A percentile compares a stretch with the other conserved stretches of the same genome.
Evolutionary conservation across 768 basidiomycete species (phyloP).

Genomic region (Tremella mesenterica): DNA sequence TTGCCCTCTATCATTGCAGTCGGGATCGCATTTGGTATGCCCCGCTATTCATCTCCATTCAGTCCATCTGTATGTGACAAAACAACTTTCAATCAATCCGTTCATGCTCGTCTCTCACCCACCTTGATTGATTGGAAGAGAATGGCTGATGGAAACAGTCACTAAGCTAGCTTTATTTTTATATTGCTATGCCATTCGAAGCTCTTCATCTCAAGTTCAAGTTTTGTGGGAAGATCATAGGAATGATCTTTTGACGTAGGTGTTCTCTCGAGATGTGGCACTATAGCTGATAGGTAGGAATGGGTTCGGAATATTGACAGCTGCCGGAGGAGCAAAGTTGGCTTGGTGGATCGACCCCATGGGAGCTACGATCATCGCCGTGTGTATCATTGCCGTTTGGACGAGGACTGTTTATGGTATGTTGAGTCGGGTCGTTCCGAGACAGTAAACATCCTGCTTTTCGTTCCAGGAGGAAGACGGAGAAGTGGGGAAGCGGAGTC

Average conservation of each 20-base stretch:
- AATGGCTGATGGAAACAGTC: too few species aligned
- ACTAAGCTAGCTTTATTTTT: constrained; percentile 80
- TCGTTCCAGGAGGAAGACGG: too few species aligned
- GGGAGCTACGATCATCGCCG: constrained; percentile 44
- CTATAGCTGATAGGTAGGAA: constrained; percentile 15
- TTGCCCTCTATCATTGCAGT: constrained; percentile 77
- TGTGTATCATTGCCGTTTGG: constrained; percentile 66
- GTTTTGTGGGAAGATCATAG: constrained; percentile 97
- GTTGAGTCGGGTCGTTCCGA: not conserved
- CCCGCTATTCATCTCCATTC: too few species aligned
- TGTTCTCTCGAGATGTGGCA: constrained; percentile 47
- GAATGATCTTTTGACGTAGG: constrained; percentile 78
- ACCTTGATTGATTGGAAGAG: too few species aligned
- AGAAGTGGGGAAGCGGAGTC: too few species aligned
- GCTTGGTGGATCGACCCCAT: constrained; percentile 45
- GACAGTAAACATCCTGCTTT: too few species aligned
- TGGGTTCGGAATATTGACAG: constrained; percentile 45
- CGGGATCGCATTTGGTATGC: constrained; percentile 64
- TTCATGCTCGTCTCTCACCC: too few species aligned
- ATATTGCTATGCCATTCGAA: constrained; percentile 71
- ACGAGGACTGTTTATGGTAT: constrained; percentile 57
- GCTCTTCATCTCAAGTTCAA: constrained; percentile 78
- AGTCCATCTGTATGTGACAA: too few species aligned
- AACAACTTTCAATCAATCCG: too few species aligned
- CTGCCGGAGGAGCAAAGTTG: constrained; percentile 46